These are phyloP conservation scores for Sesbania bispinosa DNA, from an alignment of 306 rosid genomes.

Conservation along the genomic window DNA sequence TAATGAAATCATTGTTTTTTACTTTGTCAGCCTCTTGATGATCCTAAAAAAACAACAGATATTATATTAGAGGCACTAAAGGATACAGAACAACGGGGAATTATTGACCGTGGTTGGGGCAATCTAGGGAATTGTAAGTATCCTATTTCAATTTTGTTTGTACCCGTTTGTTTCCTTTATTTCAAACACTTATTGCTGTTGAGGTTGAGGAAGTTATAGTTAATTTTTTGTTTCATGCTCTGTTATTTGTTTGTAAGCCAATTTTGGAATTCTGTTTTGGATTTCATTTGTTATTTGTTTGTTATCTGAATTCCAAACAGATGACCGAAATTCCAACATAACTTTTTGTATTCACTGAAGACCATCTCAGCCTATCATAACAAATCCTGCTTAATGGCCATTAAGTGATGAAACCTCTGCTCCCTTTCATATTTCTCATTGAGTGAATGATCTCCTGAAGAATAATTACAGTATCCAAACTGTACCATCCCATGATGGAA, in stretches of 20 bases:
- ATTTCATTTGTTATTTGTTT: too few species aligned
- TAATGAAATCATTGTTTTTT: constrained; percentile 11
- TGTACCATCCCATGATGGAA: too few species aligned
- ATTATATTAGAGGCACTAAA: constrained; percentile 80
- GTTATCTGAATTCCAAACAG: too few species aligned
- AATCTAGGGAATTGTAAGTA: constrained; percentile 79
- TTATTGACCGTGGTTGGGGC: constrained; percentile 95
- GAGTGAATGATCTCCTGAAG: too few species aligned
- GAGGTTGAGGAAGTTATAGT: background rate
- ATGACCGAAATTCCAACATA: too few species aligned
- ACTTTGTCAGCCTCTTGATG: constrained; percentile 77
- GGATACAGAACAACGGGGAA: constrained; percentile 81
- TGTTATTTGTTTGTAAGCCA: constrained; percentile 4
- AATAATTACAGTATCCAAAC: too few species aligned
- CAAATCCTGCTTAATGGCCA: too few species aligned
- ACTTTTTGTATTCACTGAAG: too few species aligned
- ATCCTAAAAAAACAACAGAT: constrained; percentile 61
- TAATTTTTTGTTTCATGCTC: background rate
- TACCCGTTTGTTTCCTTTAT: background rate
- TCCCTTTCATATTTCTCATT: too few species aligned
- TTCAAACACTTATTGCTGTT: background rate
- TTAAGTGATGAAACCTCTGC: too few species aligned
- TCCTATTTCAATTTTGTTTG: constrained; percentile 6
- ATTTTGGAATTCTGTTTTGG: background rate
- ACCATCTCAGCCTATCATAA: too few species aligned